Percentiles rank a stretch among this genome's conserved stretches.
phyloP scores from a whole-genome alignment of 2,329 filamentous ascomycete genomes.

The Cytospora schulzeri region DNA sequence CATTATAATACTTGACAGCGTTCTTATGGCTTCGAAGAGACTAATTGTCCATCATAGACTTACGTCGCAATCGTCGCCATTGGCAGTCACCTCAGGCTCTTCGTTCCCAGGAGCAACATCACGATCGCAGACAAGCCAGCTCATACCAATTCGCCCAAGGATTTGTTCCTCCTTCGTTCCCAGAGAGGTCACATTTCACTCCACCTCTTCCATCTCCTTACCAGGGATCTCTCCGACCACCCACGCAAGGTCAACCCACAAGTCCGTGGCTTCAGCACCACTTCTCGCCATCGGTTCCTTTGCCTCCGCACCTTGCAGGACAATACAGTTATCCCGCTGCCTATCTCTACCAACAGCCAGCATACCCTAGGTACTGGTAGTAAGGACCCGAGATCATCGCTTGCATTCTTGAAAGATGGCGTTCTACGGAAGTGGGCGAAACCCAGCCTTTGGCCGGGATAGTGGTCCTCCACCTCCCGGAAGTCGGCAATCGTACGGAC shows the following conservation, averaged over 20 bases:
- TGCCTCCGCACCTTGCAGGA: not conserved
- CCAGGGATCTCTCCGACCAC: not conserved
- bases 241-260: not conserved
- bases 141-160: not conserved
- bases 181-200: not conserved
- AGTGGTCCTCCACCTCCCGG: slow-evolving; percentile 8
- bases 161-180: not conserved
- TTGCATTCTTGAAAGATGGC: not conserved
- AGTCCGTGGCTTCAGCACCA: not conserved
- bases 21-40: not conserved
- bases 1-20: not conserved
- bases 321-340: not conserved
- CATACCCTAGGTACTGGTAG: not conserved
- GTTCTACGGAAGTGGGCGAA: slow-evolving; percentile 4
- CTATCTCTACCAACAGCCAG: not conserved
- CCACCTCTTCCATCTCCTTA: not conserved
- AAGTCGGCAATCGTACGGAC: not conserved
- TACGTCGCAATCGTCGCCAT: not conserved
- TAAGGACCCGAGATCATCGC: not conserved
- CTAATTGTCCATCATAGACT: not conserved
- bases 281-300: not conserved
- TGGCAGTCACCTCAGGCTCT: not conserved
- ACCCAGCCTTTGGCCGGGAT: slow-evolving; percentile 20
- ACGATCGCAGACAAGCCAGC: not conserved
- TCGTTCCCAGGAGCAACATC: not conserved